Evolutionary conservation across 1,139 yeast species (phyloP), one percentile per base, ranked within the genome.

Genomic region (Pichia sp.): DNA sequence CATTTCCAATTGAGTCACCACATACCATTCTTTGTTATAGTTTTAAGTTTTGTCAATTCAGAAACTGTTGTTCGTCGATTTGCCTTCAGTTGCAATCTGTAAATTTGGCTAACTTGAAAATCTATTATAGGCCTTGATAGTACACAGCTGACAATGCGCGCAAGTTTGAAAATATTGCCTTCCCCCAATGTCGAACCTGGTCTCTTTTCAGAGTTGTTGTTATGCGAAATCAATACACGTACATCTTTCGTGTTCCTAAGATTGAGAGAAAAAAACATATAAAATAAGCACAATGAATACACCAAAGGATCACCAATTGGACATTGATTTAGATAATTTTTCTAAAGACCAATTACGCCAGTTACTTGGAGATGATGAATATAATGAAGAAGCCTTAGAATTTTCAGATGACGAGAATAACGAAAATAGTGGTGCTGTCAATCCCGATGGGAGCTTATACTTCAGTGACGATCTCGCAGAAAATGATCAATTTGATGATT

Each of bases 391-490:
- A 21, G 56, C 55, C 1, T 25, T 54, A 24, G 46, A 47, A 18
- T 54, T 53, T 32, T 54, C 58, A 5, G 58, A 52, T 35, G 55
- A 44, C n/a, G 48, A 44, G 3, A 45, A 40, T n/a, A 52, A 44
- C 9, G 20, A 22, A 21, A 36, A 26, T 2, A 17, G n/a, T 21
- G 38, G 25, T 43, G 52, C 42, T 19, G 45, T 47, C 20, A 46
- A 41, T 5, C 50, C 46, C 19, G 44, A 39, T n/a, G 52, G 40
- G 12, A 23, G 26, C 4, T 49, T 44, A 5, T 48, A 43, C 4
- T 43, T 36, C 22, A 34, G 61, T 40, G 61, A 56, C 6, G 64
- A 59, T 31, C 69, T 62, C 39, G 61, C 56, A 18, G 64, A 60
- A 11, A 42, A 37, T 14, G 45, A 44, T 2, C 40, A 15, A 10